Base-by-base conservation (phyloP, 805 yeast species). In the Kluyveromyces dobzhanskii region DNA sequence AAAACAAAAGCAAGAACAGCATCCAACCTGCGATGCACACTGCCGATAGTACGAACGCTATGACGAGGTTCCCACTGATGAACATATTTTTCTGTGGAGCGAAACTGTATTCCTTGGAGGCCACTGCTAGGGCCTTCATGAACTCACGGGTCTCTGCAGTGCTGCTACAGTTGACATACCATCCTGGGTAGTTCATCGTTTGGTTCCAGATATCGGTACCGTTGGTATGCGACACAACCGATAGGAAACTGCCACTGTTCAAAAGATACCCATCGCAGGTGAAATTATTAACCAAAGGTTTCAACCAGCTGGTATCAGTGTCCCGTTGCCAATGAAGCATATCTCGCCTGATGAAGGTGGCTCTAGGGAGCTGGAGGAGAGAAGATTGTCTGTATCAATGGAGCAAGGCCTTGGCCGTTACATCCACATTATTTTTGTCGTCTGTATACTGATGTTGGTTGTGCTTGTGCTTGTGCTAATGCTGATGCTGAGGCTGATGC, bases 1-100 rank as follows among this genome's bases (percentile, higher is more conserved):
- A 54, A 16, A 73, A 51, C 31, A 81, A 63, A 25, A 82, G 58
- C 13, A 81, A 44, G 37, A 80, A 60, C 18, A 85, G 63, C 76
- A 83, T 75, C 94, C 94, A 85, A 19, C 79, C 66, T 12, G 80
- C 70, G 4, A 76, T 74, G 43, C 76, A 75, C 14, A 74, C 64
- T 0, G 78, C 75, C 39, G 75, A 67, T 3, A 71, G 52, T n/a
- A 71, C 70, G 57, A 75, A 78, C 32, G 73, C 59, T 3, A 77
- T 59, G 30, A 69, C 55, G 2, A 69, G 54, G 32, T 67, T 63
- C 12, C 74, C 64, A 17, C 58, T 54, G 3, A 49, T 44, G 39
- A 69, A 70, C 1, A 49, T 42, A 39, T 69, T 73, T 40, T 54
- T 62, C 3, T 44, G 29, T 19, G 44, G 35, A 7, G 26, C 35